Conservation (phyloP, 192 early-diverging fungal species). For the Linnemannia exigua region DNA sequence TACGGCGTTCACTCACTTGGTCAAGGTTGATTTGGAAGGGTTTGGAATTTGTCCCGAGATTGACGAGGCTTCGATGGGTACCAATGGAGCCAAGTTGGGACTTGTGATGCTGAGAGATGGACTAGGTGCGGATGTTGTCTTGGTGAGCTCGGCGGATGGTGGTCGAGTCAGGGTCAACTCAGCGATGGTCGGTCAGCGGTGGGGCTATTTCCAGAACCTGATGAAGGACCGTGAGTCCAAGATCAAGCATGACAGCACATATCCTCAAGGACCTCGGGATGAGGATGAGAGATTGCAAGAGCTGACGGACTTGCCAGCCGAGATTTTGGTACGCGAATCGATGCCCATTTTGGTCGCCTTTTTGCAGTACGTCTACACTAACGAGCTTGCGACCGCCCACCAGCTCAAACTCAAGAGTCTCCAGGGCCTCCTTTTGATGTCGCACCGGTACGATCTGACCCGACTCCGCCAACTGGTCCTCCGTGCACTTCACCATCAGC, state of each 20-base stretch:
- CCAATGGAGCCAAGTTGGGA: slow-evolving; percentile 34
- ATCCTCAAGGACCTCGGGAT: neutral
- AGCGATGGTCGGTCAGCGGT: slow-evolving; percentile 49
- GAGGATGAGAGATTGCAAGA: neutral
- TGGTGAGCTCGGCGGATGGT: slow-evolving; percentile 49
- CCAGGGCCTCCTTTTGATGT: slow-evolving; percentile 31
- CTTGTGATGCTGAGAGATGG: slow-evolving; percentile 48
- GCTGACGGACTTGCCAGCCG: neutral
- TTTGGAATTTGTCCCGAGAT: slow-evolving; percentile 42
- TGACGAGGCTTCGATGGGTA: slow-evolving; percentile 40
- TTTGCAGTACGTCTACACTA: slow-evolving; percentile 51
- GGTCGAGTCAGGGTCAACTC: slow-evolving; percentile 52
- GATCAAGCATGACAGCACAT: neutral
- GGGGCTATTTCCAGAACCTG: slow-evolving; percentile 45
- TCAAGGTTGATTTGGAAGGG: slow-evolving; percentile 47
- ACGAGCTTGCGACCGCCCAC: slow-evolving; percentile 41
- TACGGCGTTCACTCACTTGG: slow-evolving; percentile 28
- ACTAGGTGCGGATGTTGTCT: slow-evolving; percentile 37
- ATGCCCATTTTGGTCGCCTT: slow-evolving; percentile 48
- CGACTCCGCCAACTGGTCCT: slow-evolving; percentile 46
- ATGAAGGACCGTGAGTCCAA: slow-evolving; percentile 22
- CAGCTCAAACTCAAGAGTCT: slow-evolving; percentile 42
- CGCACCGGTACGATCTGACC: slow-evolving; percentile 45
- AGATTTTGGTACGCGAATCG: slow-evolving; percentile 33
- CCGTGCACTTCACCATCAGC: slow-evolving; percentile 21